Evolutionary conservation across 169 alveolate genomes (phyloP).

Genomic region (Cryptosporidium muris): DNA sequence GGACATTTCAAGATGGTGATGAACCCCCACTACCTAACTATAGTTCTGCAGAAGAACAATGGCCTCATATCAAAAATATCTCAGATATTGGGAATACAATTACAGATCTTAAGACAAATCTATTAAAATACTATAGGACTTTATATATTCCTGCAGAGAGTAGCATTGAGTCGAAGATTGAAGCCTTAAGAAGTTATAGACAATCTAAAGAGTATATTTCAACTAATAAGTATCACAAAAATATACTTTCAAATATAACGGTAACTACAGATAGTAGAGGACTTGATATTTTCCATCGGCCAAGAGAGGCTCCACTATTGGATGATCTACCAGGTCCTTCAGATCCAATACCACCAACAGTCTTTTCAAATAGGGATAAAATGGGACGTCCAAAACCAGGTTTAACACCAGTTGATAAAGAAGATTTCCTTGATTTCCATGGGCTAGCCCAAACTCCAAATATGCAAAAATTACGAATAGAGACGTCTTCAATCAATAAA

Average conservation of each 20-base stretch:
- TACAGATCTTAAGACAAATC: slow-evolving; percentile 34
- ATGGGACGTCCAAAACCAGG: slow-evolving; percentile 51
- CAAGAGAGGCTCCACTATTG: slow-evolving; percentile 39
- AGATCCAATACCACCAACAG: slow-evolving; percentile 27
- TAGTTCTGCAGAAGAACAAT: slow-evolving; percentile 46
- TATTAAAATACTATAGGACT: slow-evolving; percentile 51
- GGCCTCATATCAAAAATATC: slow-evolving; percentile 55
- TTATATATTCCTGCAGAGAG: slow-evolving; percentile 58
- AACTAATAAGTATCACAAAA: slow-evolving; percentile 1
- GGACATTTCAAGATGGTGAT: slow-evolving; percentile 34
- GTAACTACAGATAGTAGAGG: slow-evolving; percentile 47
- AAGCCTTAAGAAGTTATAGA: slow-evolving; percentile 15
- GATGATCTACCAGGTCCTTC: slow-evolving; percentile 68
- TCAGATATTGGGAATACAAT: slow-evolving; percentile 62
- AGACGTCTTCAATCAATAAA: not conserved
- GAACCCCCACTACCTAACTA: slow-evolving; percentile 50
- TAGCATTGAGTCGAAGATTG: slow-evolving; percentile 49
- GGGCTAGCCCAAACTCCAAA: slow-evolving; percentile 61
- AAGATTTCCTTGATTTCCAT: slow-evolving; percentile 52
- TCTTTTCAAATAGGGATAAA: slow-evolving; percentile 52
- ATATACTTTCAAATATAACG: not conserved
- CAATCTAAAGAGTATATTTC: slow-evolving; percentile 22
- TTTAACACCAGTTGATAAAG: not conserved
- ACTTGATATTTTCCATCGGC: slow-evolving; percentile 33
- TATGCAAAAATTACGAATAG: slow-evolving; percentile 28